Percentiles rank a stretch among this genome's conserved stretches.
These are phyloP conservation scores for Venturia aucupariae DNA, from an alignment of 2,329 filamentous ascomycete species.

Conservation along the genomic window DNA sequence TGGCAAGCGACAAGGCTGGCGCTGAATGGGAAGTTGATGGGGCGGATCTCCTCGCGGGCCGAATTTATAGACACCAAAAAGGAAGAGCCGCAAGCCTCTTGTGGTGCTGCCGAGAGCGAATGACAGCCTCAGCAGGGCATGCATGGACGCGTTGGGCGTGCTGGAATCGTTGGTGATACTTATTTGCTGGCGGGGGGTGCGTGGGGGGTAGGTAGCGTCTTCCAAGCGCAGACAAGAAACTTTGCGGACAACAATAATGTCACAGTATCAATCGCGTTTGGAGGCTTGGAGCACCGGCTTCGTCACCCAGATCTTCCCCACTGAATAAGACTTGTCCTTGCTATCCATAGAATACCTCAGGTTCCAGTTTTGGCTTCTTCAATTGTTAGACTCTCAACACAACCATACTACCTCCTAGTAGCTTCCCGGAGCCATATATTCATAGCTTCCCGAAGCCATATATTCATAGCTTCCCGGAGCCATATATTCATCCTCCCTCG, in stretches of 20 bases:
- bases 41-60: not conserved
- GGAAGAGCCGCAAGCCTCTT: not conserved
- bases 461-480: not conserved
- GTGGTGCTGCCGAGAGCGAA: not conserved
- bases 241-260: too few relatives aligned
- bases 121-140: conserved; percentile 1
- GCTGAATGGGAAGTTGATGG: not conserved
- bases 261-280: not conserved
- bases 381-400: conserved; percentile 5
- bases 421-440: not conserved
- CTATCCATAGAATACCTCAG: not conserved
- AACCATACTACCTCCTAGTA: not conserved
- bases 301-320: not conserved
- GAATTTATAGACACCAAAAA: not conserved
- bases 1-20: conserved; percentile 2
- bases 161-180: not conserved
- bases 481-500: not conserved
- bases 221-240: not conserved
- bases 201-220: too few relatives aligned
- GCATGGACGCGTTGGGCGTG: not conserved
- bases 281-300: not conserved
- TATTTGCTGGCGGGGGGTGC: not conserved
- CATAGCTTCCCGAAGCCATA: not conserved
- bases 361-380: not conserved
- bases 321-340: not conserved